phyloP scores from a whole-genome alignment of 1,139 yeast genomes.

The Blastobotrys malaysiensis region DNA sequence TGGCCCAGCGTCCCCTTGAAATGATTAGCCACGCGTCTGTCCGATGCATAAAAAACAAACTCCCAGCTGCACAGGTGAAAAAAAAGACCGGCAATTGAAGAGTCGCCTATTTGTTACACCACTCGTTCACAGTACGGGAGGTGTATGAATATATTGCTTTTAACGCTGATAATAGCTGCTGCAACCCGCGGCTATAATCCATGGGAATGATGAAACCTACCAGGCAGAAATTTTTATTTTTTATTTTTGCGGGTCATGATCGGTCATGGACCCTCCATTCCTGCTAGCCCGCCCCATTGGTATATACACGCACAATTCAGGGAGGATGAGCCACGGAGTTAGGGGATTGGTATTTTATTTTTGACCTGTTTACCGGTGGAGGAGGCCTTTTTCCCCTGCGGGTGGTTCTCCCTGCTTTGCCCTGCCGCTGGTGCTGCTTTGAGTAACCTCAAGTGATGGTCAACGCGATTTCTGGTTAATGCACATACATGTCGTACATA shows the following conservation, averaged over 20 bases:
- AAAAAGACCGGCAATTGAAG: background rate
- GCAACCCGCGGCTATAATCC: background rate
- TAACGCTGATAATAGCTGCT: background rate
- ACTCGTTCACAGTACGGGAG: background rate
- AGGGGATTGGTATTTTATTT: background rate
- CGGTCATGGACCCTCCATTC: background rate
- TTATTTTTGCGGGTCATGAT: background rate
- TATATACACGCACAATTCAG: background rate
- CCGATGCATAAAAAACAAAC: background rate
- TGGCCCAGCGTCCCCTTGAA: background rate
- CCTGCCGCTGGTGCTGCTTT: background rate
- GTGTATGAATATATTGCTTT: background rate
- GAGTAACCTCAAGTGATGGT: background rate
- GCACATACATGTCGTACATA: background rate
- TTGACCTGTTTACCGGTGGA: background rate
- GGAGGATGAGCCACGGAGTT: no score
- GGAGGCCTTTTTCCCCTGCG: background rate
- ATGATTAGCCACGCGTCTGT: background rate
- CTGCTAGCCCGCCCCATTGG: background rate
- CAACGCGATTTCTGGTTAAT: constrained; percentile 1
- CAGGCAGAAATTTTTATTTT: background rate
- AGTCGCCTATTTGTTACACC: background rate
- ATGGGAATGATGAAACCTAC: background rate
- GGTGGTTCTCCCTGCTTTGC: background rate
- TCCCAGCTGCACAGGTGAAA: background rate